Evolutionary conservation across 2,329 filamentous ascomycete genomes (phyloP), one percentile per base, ranked within the genome.

Genomic region (Colletotrichum navitas): DNA sequence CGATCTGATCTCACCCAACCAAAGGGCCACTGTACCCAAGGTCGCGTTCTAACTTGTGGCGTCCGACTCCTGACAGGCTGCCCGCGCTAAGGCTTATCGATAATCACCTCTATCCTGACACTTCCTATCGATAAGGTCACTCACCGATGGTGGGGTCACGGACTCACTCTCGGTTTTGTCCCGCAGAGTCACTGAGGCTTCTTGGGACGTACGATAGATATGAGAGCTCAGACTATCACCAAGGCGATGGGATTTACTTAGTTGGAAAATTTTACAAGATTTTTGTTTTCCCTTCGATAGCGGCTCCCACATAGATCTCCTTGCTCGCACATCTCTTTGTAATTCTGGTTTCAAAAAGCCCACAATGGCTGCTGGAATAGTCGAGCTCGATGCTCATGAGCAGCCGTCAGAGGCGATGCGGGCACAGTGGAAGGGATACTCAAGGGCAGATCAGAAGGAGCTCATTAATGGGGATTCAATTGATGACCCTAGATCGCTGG

Each of bases 361-460:
- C 60, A 59, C 32, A 21, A 85, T 85, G 84, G 80, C 81, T 1
- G 77, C 81, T 41, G 81, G 84, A 67, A 81, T 86, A 39, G 81
- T 80, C 34, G 84, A 86, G 26, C 84, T 95, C 3, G 92, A 97
- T 81, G 91, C 94, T 36, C 90, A 95, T 79, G 90, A 94, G 80
- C 90, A 91, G 76, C 93, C 94, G 1, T 93, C 94, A 3, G 89
- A 91, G 16, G 81, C 85, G 61, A 85, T 98, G 75, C 90, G 91
- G 73, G 83, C 87, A 56, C 83, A 90, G 65, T 98, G 94, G 88
- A 97, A 97, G 80, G 83, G 83, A 52, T 94, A 92, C 76, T 90
- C 92, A 32, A 91, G 88, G 74, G 85, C 89, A 47, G 87, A 90
- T 0, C 80, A 86, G 3, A 76, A 81, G 10, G 83, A 85, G 1